Evolutionary conservation across 192 early-diverging fungal genomes (phyloP).

Genomic region (Backusella westeae): DNA sequence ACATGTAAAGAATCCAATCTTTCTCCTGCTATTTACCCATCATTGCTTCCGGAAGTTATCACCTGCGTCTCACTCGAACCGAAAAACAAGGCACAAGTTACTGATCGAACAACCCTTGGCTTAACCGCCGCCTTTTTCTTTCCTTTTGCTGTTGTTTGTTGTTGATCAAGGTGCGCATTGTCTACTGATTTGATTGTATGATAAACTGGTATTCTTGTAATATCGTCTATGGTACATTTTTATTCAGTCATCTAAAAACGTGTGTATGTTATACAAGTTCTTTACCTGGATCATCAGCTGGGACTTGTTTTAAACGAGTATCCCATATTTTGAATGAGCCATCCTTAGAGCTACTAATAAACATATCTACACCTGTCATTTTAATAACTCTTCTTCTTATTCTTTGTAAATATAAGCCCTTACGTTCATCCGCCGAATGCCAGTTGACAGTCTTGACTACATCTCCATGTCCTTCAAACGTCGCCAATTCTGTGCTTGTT

Average conservation of each 20-base stretch:
- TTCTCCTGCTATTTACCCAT: slow-evolving; percentile 50
- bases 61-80: slow-evolving; percentile 44
- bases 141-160: not conserved
- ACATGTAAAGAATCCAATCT: no score
- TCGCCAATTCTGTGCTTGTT: slow-evolving; percentile 44
- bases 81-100: slow-evolving; percentile 56
- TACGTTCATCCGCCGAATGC: slow-evolving; percentile 56
- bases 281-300: slow-evolving; percentile 8
- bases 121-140: not conserved
- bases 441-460: slow-evolving; percentile 71
- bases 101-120: slow-evolving; percentile 24
- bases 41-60: slow-evolving; percentile 59
- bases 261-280: not conserved
- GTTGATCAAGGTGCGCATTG: slow-evolving; percentile 41
- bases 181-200: slow-evolving; percentile 41
- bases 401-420: slow-evolving; percentile 24
- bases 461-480: slow-evolving; percentile 64
- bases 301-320: slow-evolving; percentile 18
- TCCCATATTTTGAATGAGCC: slow-evolving; percentile 31
- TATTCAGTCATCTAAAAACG: not conserved
- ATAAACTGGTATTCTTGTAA: slow-evolving; percentile 17
- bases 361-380: slow-evolving; percentile 14
- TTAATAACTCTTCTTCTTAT: not conserved
- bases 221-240: not conserved
- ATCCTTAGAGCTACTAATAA: slow-evolving; percentile 21